Conservation (phyloP, 192 early-diverging fungal species). For the Phycomyces blakesleeanus region DNA sequence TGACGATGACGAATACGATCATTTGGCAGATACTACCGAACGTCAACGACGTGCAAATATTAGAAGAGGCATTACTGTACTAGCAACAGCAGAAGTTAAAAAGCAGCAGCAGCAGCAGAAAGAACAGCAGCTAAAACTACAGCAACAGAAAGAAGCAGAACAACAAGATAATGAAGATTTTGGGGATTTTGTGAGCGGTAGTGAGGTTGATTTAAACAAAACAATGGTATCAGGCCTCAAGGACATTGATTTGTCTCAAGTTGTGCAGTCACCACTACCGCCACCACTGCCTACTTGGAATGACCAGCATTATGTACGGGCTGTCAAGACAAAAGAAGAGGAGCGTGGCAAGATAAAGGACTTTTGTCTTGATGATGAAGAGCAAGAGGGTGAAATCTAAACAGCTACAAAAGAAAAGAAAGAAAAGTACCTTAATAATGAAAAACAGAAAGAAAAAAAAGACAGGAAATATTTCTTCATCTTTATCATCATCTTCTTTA, state of each 20-base stretch:
- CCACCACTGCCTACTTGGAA: neutral
- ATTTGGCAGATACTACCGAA: slow-evolving; percentile 26
- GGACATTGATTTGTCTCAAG: too few species aligned
- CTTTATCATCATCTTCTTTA: too few species aligned
- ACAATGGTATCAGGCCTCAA: neutral
- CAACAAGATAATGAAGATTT: slow-evolving; percentile 23
- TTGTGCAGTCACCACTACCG: too few species aligned
- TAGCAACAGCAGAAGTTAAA: too few species aligned
- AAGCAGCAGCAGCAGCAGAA: too few species aligned
- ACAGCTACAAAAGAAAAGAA: neutral
- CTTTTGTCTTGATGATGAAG: slow-evolving; percentile 12
- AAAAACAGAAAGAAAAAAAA: neutral
- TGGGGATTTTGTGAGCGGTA: slow-evolving; percentile 26
- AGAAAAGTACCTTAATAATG: too few species aligned
- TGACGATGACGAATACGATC: slow-evolving; percentile 16
- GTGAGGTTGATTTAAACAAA: neutral
- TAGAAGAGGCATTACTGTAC: neutral
- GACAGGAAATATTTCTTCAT: neutral
- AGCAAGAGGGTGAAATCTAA: slow-evolving; percentile 29
- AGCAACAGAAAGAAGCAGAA: slow-evolving; percentile 5
- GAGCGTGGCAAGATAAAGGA: slow-evolving; percentile 6
- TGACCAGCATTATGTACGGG: slow-evolving; percentile 21
- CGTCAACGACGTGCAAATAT: slow-evolving; percentile 19
- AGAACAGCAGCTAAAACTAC: neutral
- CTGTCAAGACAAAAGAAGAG: slow-evolving; percentile 27